These are phyloP conservation scores for Crucihimalaya himalaica DNA, from an alignment of 345 rosid genomes.

Conservation along the genomic window DNA sequence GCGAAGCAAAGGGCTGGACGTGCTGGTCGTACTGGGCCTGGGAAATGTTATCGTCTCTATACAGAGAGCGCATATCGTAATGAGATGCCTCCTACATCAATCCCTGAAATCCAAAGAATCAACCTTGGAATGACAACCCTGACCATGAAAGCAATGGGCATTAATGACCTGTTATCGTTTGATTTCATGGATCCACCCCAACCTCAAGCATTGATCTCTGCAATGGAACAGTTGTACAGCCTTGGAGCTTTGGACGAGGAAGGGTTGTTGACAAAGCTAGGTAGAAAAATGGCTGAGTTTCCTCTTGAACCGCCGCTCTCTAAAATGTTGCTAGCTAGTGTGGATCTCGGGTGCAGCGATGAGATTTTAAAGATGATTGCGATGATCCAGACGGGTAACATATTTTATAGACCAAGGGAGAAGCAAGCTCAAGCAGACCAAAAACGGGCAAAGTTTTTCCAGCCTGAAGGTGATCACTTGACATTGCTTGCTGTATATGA, in stretches of 20 bases:
- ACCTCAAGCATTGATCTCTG: slow-evolving; percentile 79
- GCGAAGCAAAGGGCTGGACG: slow-evolving; percentile 89
- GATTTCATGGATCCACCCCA: slow-evolving; percentile 50
- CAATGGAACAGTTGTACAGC: slow-evolving; percentile 86
- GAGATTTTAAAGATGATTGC: slow-evolving; percentile 89
- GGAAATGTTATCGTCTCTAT: slow-evolving; percentile 79
- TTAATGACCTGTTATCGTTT: slow-evolving; percentile 57
- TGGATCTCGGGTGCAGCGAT: slow-evolving; percentile 92
- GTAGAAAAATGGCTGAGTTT: slow-evolving; percentile 97
- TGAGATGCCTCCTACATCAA: slow-evolving; percentile 64
- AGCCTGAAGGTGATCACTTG: slow-evolving; percentile 90
- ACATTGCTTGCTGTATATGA: slow-evolving; percentile 91
- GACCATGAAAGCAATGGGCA: slow-evolving; percentile 93
- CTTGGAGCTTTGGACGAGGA: slow-evolving; percentile 91
- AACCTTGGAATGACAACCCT: slow-evolving; percentile 72
- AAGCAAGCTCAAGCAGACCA: slow-evolving; percentile 97
- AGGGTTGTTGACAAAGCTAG: slow-evolving; percentile 84
- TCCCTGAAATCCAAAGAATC: slow-evolving; percentile 92
- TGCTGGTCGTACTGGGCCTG: slow-evolving; percentile 90
- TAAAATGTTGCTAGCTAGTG: slow-evolving; percentile 93
- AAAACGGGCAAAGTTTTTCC: slow-evolving; percentile 89
- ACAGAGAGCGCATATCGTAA: slow-evolving; percentile 73
- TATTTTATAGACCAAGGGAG: slow-evolving; percentile 88
- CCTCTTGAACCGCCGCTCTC: slow-evolving; percentile 92
- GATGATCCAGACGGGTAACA: slow-evolving; percentile 89